Conservation (phyloP, 2,329 filamentous ascomycete genomes). For the Fusarium burgessii region DNA sequence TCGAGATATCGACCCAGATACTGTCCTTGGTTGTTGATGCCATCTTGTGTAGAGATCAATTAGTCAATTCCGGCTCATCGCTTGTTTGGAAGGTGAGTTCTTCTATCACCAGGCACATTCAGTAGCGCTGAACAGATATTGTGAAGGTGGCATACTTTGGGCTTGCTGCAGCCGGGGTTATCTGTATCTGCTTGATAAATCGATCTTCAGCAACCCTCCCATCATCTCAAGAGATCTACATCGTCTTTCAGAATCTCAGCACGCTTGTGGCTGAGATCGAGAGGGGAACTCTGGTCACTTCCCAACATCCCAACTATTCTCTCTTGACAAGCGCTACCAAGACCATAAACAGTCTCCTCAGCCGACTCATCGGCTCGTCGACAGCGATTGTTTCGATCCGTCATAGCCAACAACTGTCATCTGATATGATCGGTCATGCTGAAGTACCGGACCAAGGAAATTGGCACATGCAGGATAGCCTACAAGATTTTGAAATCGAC, state of each 20-base stretch:
- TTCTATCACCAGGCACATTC: too few relatives aligned
- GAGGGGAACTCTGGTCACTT: neutral
- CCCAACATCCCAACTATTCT: neutral
- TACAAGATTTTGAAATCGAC: neutral
- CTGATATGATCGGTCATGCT: neutral
- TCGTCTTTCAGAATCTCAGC: neutral
- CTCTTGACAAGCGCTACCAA: neutral
- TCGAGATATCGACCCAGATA: neutral
- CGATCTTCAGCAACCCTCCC: neutral
- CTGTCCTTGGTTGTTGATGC: neutral
- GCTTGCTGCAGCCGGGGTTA: neutral
- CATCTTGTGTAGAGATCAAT: neutral
- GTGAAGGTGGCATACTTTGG: neutral
- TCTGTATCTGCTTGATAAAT: neutral
- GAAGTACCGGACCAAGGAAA: neutral
- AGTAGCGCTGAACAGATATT: too few relatives aligned
- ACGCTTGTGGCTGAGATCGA: neutral
- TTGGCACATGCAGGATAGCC: neutral
- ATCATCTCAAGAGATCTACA: neutral
- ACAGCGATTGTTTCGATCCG: neutral
- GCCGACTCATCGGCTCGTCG: neutral
- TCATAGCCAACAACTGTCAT: neutral
- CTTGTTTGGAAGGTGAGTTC: neutral
- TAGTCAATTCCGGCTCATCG: neutral
- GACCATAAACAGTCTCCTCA: neutral